Conservation (phyloP, 2,329 filamentous ascomycete species). For the Scortechinia acanthostroma region DNA sequence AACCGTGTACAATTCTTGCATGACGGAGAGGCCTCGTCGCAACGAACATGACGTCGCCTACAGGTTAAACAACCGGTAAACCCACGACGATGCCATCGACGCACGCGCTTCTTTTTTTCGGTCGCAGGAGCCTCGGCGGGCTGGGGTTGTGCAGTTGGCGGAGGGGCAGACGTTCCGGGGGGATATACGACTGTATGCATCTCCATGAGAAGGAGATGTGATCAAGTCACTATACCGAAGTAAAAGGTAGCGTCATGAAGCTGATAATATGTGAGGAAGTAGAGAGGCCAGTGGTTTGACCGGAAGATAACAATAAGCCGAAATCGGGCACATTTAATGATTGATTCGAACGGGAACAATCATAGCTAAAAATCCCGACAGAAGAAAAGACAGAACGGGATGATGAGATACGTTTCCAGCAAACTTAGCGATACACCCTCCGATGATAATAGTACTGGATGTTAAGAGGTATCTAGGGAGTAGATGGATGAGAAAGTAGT, state of each 20-base stretch:
- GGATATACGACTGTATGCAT: background rate
- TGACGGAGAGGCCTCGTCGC: constrained; percentile 21
- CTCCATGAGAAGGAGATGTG: background rate
- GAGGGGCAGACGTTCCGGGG: background rate
- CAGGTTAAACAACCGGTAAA: constrained; percentile 30
- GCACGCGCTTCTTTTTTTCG: background rate
- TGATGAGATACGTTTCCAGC: background rate
- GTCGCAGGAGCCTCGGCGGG: background rate
- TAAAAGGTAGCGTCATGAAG: background rate
- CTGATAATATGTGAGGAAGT: background rate
- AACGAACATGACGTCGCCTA: constrained; percentile 25
- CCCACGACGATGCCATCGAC: constrained; percentile 25
- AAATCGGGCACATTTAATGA: background rate
- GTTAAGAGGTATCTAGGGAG: background rate
- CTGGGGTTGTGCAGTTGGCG: background rate
- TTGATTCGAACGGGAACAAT: background rate
- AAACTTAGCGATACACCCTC: too few species aligned
- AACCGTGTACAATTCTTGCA: constrained; percentile 26
- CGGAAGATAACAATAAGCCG: background rate
- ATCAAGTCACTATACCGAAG: too few species aligned
- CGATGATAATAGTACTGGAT: too few species aligned
- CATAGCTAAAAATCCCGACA: background rate
- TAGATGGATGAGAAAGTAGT: background rate
- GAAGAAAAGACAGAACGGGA: background rate
- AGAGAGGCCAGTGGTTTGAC: background rate